Evolutionary conservation across 805 yeast species (phyloP), one percentile per base, ranked within the genome.

Genomic region (Myxozyma lipomycoides): DNA sequence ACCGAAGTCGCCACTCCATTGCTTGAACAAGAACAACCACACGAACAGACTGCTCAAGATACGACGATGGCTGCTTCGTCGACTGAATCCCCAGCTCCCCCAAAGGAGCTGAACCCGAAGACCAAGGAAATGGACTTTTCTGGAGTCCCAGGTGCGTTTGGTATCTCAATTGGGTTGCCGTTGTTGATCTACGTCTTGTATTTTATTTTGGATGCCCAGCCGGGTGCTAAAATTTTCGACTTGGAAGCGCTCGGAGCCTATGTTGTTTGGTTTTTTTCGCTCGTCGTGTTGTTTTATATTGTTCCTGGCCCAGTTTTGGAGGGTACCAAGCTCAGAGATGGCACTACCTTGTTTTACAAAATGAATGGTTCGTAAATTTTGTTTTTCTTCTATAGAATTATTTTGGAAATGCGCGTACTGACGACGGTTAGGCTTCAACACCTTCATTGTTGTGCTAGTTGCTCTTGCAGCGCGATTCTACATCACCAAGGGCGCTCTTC

Each of bases 301-400:
- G 69, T 86, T 30, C 90, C 91, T 10, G 95, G 91, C 0, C 75
- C 71, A 51, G 67, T 64, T 22, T 69, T 79, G 60, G 64, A 77
- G 28, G 98, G 98, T 23, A 79, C 82, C 9, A 68, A 65, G 49
- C 70, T 91, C 51, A 76, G 97, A 62, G 95, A 89, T 66, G 93
- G 93, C 1, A 75, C 86, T 0, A 67, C 68, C 43, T 74, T 91
- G 54, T 64, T 66, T 18, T 91, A 91, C 70, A 82, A 84, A 63
- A 85, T 93, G 70, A 91, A 93, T 65, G 98, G 98, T 10, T 67
- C 75, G 43, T n/a, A n/a, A n/a, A 26, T 15, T 18, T 2, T 4
- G 4, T 23, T 43, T n/a, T 39, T 32, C 4, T 6, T 45, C 18
- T 17, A n/a, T 10, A 4, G 7, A 19, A 36, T 7, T 26, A 36